Percentiles rank a stretch among this genome's conserved stretches.
Evolutionary conservation across 2,329 filamentous ascomycete species (phyloP).

Genomic region (Thelonectria blattea): DNA sequence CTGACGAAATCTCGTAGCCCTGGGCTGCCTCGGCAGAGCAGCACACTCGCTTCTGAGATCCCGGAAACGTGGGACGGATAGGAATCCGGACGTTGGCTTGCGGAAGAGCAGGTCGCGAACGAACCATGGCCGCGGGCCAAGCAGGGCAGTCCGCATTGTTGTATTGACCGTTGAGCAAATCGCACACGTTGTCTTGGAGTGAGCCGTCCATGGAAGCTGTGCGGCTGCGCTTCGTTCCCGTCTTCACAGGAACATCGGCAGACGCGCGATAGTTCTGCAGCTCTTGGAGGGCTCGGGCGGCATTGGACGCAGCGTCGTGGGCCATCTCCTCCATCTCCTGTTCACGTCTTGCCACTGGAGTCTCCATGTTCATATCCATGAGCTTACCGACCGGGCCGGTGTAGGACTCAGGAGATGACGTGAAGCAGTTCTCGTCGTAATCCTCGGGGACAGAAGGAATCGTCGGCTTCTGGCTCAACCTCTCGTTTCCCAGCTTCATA

Average conservation of each 20-base stretch:
- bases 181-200: slow-evolving; percentile 72
- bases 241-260: slow-evolving; percentile 43
- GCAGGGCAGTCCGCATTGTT: slow-evolving; percentile 33
- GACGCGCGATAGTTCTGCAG: slow-evolving; percentile 61
- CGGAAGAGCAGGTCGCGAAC: slow-evolving; percentile 38
- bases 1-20: slow-evolving; percentile 52
- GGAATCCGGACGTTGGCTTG: slow-evolving; percentile 46
- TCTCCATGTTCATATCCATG: slow-evolving; percentile 56
- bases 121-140: slow-evolving; percentile 49
- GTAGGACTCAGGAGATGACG: slow-evolving; percentile 64
- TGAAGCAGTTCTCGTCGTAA: slow-evolving; percentile 56
- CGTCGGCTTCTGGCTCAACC: slow-evolving; percentile 56
- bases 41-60: slow-evolving; percentile 69
- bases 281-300: slow-evolving; percentile 64
- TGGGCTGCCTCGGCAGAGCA: slow-evolving; percentile 65
- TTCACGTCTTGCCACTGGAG: slow-evolving; percentile 52
- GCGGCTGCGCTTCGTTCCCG: slow-evolving; percentile 64
- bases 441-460: slow-evolving; percentile 65
- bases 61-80: slow-evolving; percentile 50
- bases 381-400: slow-evolving; percentile 59
- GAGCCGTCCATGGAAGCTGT: slow-evolving; percentile 62
- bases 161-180: slow-evolving; percentile 57
- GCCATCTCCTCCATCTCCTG: slow-evolving; percentile 53
- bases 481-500: slow-evolving; percentile 64
- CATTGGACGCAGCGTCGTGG: slow-evolving; percentile 56